Evolutionary conservation across 2,329 filamentous ascomycete genomes (phyloP), one percentile per base, ranked within the genome.

Genomic region (Sporothrix pallida): DNA sequence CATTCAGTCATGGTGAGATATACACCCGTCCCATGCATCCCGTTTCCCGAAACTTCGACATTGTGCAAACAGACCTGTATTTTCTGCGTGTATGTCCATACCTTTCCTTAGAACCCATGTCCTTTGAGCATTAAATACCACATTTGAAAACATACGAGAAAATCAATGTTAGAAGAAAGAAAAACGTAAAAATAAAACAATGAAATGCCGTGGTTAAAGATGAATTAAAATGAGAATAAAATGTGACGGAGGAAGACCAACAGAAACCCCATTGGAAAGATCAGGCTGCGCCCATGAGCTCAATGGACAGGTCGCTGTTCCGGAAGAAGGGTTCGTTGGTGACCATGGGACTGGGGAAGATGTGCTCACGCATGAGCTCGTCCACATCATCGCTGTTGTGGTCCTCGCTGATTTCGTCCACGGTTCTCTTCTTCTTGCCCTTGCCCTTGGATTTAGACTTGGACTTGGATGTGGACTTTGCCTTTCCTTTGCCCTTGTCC

Each of bases 391-490:
- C 52, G 62, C 72, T 72, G 62, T 63, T 44, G 26, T 72, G 67
- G 54, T 72, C 69, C 3, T 52, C 46, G 48, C 60, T 72, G 68
- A 76, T 75, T 26, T 75, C 71, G 1, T 56, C 31, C 26, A 73
- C 74, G 17, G 52, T 58, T 15, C 75, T 63, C 73, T 76, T 76
- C 52, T 69, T 71, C 17, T 50, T 37, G 54, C 52, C 50, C 13
- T 71, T 71, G 13, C 26, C 31, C 15, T 60, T 65, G 50, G 2
- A 5, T 4, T 46, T n/a, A 31, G n/a, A 37, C 52, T 54, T 56
- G 20, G 52, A 26, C 20, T 26, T 56, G 20, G n/a, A n/a, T n/a
- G n/a, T n/a, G n/a, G 52, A 10, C 20, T 56, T 54, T n/a, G 52
- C 52, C n/a, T 54, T 56, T n/a, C 72, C 44, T 58, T 74, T 74